These are phyloP conservation scores for Candida parachauliodes DNA, from an alignment of 805 yeast genomes.

Conservation along the genomic window DNA sequence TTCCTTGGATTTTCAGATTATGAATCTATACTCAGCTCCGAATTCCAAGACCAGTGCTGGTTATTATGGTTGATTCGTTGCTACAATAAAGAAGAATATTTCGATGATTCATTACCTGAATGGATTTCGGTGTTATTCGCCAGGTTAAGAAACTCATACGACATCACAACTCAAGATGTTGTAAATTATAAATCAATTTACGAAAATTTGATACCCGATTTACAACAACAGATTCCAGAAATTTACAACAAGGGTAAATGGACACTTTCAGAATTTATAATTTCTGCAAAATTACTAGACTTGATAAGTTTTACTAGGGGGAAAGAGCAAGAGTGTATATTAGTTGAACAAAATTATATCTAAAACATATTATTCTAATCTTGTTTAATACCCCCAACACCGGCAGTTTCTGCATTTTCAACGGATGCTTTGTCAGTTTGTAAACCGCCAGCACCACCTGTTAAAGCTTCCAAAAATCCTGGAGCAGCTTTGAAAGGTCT, in stretches of 20 bases:
- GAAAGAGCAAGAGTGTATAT: slow-evolving; percentile 40
- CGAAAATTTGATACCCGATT: slow-evolving; percentile 48
- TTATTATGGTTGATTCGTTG: slow-evolving; percentile 62
- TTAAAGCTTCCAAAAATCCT: slow-evolving; percentile 52
- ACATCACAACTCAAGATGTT: slow-evolving; percentile 48
- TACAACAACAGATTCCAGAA: slow-evolving; percentile 51
- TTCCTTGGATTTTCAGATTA: slow-evolving; percentile 55
- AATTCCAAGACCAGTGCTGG: slow-evolving; percentile 55
- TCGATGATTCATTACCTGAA: slow-evolving; percentile 43
- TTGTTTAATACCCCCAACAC: slow-evolving; percentile 84
- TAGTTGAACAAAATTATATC: slow-evolving; percentile 22
- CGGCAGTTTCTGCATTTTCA: slow-evolving; percentile 79
- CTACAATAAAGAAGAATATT: slow-evolving; percentile 40
- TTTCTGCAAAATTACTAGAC: slow-evolving; percentile 53
- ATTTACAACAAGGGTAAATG: slow-evolving; percentile 50
- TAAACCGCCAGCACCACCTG: slow-evolving; percentile 46
- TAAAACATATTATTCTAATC: slow-evolving; percentile 43
- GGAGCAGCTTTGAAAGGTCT: slow-evolving; percentile 91
- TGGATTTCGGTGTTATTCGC: slow-evolving; percentile 46
- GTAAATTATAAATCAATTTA: slow-evolving; percentile 52
- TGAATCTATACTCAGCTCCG: slow-evolving; percentile 47
- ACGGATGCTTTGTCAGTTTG: slow-evolving; percentile 86
- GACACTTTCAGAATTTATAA: slow-evolving; percentile 45
- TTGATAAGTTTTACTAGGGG: slow-evolving; percentile 46
- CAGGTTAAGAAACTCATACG: slow-evolving; percentile 31